phyloP scores from a whole-genome alignment of 2,329 filamentous ascomycete species.

The Fusarium begoniae region DNA sequence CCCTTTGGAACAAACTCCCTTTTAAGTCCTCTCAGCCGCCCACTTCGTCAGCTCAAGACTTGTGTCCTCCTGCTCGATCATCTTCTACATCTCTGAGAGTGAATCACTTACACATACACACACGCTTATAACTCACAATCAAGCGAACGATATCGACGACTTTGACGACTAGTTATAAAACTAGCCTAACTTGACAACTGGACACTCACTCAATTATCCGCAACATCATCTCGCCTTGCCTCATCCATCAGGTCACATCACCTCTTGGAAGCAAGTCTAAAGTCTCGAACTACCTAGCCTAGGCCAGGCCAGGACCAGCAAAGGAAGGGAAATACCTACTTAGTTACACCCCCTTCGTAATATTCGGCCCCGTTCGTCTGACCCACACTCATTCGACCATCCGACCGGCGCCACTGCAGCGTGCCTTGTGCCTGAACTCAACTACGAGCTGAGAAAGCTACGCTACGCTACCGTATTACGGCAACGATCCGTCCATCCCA shows the following conservation, averaged over 20 bases:
- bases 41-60: not conserved
- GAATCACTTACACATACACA: constrained; percentile 35
- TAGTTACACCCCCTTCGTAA: constrained; percentile 25
- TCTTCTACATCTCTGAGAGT: constrained; percentile 14
- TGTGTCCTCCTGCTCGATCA: not conserved
- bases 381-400: constrained; percentile 41
- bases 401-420: constrained; percentile 42
- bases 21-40: constrained; percentile 17
- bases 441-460: constrained; percentile 37
- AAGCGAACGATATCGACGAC: constrained; percentile 31
- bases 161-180: constrained; percentile 7
- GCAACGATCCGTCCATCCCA: constrained; percentile 34
- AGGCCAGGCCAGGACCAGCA: not conserved
- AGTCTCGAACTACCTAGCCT: constrained; percentile 4
- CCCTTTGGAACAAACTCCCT: constrained; percentile 28
- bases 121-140: constrained; percentile 1
- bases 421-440: constrained; percentile 37
- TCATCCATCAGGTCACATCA: constrained; percentile 32
- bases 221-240: constrained; percentile 15
- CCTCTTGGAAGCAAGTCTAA: constrained; percentile 10
- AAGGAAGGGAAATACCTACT: constrained; percentile 1
- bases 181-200: constrained; percentile 1
- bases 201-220: not conserved
- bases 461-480: constrained; percentile 32
- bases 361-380: constrained; percentile 39